phyloP scores from a whole-genome alignment of 2,329 filamentous ascomycete species.

The Metarhizium anisopliae region DNA sequence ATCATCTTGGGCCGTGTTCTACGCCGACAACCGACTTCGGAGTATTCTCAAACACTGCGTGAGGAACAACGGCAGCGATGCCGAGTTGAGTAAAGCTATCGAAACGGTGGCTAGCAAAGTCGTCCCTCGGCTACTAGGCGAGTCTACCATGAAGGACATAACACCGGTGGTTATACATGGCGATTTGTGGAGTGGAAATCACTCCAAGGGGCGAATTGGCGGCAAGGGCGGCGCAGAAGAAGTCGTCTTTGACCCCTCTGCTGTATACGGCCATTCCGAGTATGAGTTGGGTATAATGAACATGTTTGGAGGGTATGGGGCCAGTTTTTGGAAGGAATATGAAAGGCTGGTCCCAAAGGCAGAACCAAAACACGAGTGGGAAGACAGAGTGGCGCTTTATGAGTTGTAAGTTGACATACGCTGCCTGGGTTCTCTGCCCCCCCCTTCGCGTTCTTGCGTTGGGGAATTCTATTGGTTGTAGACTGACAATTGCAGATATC shows the following conservation, averaged over 20 bases:
- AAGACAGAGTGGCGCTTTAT: slow-evolving; percentile 74
- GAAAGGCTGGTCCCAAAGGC: slow-evolving; percentile 65
- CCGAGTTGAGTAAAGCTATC: slow-evolving; percentile 52
- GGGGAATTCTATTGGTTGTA: background rate
- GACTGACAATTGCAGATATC: slow-evolving; percentile 50
- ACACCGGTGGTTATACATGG: slow-evolving; percentile 80
- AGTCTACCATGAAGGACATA: slow-evolving; percentile 52
- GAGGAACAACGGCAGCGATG: slow-evolving; percentile 54
- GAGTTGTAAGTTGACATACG: slow-evolving; percentile 54
- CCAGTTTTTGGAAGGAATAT: slow-evolving; percentile 68
- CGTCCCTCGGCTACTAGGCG: slow-evolving; percentile 67
- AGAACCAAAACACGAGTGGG: slow-evolving; percentile 73
- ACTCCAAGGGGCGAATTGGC: slow-evolving; percentile 55
- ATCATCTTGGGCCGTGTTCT: slow-evolving; percentile 76
- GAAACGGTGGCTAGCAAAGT: slow-evolving; percentile 55
- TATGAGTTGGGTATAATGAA: slow-evolving; percentile 91
- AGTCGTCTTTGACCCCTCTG: slow-evolving; percentile 73
- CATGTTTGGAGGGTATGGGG: slow-evolving; percentile 87
- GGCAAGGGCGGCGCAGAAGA: slow-evolving; percentile 51
- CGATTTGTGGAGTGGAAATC: slow-evolving; percentile 90
- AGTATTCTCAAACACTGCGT: slow-evolving; percentile 52
- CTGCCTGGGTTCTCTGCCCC: background rate
- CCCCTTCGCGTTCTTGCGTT: background rate
- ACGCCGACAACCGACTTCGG: slow-evolving; percentile 64
- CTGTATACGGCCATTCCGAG: slow-evolving; percentile 79